A percentile compares a stretch with the other conserved stretches of the same genome.
Conservation (phyloP, 2,329 filamentous ascomycete genomes). For the Metarhizium robertsii region DNA sequence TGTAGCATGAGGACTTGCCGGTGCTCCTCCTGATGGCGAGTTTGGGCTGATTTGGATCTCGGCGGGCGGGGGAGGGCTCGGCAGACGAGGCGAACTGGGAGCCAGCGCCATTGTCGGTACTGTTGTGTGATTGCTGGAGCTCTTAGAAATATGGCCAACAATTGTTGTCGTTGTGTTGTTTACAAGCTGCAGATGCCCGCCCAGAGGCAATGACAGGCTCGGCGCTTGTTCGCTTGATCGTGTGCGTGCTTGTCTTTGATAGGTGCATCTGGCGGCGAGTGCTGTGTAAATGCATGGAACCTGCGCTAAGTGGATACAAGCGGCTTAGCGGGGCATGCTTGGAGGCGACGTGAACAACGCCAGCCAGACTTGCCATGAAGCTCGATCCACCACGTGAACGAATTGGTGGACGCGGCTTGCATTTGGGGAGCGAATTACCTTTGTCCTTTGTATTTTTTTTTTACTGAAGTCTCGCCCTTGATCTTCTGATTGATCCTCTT, state of each 20-base stretch:
- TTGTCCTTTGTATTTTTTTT: not conserved
- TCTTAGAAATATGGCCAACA: not conserved
- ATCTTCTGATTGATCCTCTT: not conserved
- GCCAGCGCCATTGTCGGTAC: slow-evolving; percentile 43
- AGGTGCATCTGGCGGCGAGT: slow-evolving; percentile 9
- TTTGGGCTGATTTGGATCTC: slow-evolving; percentile 84
- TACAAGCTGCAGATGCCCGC: not conserved
- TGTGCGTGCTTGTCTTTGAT: slow-evolving; percentile 8
- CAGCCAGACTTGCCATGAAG: too few relatives aligned
- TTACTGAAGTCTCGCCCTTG: not conserved
- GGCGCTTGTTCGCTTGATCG: not conserved
- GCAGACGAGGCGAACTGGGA: slow-evolving; percentile 81
- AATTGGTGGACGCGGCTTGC: not conserved
- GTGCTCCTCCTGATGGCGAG: slow-evolving; percentile 55
- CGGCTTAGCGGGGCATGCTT: slow-evolving; percentile 9
- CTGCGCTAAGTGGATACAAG: slow-evolving; percentile 2
- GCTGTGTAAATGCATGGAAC: not conserved
- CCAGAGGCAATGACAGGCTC: too few relatives aligned
- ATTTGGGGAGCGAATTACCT: not conserved
- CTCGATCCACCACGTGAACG: not conserved
- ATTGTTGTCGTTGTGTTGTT: not conserved
- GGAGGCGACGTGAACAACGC: not conserved
- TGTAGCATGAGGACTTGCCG: slow-evolving; percentile 46
- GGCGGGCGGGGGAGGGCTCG: slow-evolving; percentile 86
- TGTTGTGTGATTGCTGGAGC: not conserved